phyloP scores from a whole-genome alignment of 164 flowering plant genomes.

The Saururus chinensis region DNA sequence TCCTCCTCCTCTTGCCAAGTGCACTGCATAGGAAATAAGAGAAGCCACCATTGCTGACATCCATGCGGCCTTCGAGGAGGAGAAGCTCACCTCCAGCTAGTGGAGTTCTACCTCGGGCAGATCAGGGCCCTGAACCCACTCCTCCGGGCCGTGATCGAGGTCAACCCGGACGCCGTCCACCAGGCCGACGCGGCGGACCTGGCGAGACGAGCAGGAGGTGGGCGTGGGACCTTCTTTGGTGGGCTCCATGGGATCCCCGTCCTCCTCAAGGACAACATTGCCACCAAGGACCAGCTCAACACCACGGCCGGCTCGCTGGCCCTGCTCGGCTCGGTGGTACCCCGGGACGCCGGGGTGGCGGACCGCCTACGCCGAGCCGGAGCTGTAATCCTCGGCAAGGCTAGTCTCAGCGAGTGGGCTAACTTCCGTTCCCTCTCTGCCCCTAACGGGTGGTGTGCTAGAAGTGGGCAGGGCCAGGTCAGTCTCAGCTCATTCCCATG shows the following conservation, averaged over 20 bases:
- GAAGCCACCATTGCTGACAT: conserved; percentile 47
- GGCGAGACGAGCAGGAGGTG: neutral
- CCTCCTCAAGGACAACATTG: conserved; percentile 27
- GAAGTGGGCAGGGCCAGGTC: conserved; percentile 25
- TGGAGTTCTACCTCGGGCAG: conserved; percentile 23
- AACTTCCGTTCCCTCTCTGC: conserved; percentile 8
- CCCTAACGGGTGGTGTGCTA: conserved; percentile 31
- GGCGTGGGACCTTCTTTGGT: neutral
- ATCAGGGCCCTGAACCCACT: conserved; percentile 26
- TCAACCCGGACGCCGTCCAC: conserved; percentile 28
- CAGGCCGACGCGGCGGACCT: conserved; percentile 34
- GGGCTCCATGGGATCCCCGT: conserved; percentile 47
- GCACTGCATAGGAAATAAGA: neutral
- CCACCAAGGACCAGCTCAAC: conserved; percentile 24
- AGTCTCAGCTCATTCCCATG: neutral
- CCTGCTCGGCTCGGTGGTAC: conserved; percentile 19
- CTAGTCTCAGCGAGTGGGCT: conserved; percentile 32
- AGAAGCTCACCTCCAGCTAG: conserved; percentile 20
- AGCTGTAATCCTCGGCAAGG: conserved; percentile 34
- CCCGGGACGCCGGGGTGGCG: conserved; percentile 28
- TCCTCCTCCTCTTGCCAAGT: too few relatives aligned
- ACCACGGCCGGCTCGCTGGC: conserved; percentile 37
- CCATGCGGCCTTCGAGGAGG: conserved; percentile 31
- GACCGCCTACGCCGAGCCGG: conserved; percentile 22
- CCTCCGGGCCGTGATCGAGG: conserved; percentile 29